Evolutionary conservation across 306 rosid genomes (phyloP).

Genomic region (Quercus berberidifolia): DNA sequence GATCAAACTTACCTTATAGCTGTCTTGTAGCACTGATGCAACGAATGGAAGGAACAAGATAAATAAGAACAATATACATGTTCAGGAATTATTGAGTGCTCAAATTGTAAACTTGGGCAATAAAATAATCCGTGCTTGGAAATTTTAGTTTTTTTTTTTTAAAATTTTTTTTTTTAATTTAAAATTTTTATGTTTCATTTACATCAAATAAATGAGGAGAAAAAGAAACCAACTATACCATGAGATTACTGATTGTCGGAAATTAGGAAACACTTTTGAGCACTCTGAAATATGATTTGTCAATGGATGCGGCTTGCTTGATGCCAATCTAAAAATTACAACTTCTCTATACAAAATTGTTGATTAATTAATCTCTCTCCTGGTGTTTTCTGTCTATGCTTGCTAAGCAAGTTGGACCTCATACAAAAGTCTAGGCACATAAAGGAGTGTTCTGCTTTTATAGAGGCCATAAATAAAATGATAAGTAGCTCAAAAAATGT

Average conservation of each 20-base stretch:
- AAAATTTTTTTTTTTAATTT: too few relatives aligned
- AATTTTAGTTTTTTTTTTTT: neutral
- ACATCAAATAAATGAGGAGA: neutral
- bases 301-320: neutral
- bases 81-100: too few relatives aligned
- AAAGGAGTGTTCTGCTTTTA: too few relatives aligned
- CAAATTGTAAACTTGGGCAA: neutral
- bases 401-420: neutral
- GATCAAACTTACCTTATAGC: too few relatives aligned
- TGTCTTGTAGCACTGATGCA: too few relatives aligned
- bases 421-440: neutral
- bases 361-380: neutral
- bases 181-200: neutral
- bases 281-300: neutral
- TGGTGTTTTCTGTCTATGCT: neutral
- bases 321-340: neutral
- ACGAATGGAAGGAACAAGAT: too few relatives aligned
- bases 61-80: too few relatives aligned
- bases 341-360: neutral
- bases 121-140: neutral
- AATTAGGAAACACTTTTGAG: neutral
- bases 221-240: neutral
- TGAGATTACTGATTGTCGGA: neutral
- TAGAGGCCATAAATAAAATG: too few relatives aligned
- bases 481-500: too few relatives aligned